Conservation (phyloP, 1,284 basidiomycete genomes). For the Microbotryomycetes sp. region DNA sequence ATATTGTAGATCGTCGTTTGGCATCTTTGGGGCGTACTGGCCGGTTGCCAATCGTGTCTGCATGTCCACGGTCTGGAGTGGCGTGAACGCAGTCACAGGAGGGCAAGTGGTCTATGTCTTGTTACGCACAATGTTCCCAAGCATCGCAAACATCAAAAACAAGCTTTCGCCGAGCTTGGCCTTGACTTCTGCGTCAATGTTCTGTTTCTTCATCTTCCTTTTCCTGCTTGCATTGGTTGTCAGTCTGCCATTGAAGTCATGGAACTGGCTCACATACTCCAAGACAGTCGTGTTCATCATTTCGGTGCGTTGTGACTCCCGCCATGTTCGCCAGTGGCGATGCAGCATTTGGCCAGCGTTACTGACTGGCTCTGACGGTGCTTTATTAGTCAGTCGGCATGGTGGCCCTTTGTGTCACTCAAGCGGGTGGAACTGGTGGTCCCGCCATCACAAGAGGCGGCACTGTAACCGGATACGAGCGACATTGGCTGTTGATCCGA, state of each 20-base stretch:
- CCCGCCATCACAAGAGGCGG: slow-evolving; percentile 6
- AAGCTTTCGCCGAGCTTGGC: slow-evolving; percentile 44
- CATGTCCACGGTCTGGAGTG: slow-evolving; percentile 22
- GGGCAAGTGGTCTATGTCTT: slow-evolving; percentile 47
- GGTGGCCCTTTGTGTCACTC: slow-evolving; percentile 35
- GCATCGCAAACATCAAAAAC: slow-evolving; percentile 58
- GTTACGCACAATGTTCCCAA: slow-evolving; percentile 72
- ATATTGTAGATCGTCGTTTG: slow-evolving; percentile 3
- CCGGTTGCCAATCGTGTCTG: slow-evolving; percentile 10
- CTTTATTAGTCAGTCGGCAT: too few relatives aligned
- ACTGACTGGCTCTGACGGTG: too few relatives aligned
- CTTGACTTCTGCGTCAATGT: slow-evolving; percentile 32
- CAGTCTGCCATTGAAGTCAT: slow-evolving; percentile 10
- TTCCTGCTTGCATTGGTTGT: slow-evolving; percentile 1
- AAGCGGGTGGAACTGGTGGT: slow-evolving; percentile 19
- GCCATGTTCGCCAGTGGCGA: too few relatives aligned
- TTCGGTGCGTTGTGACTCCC: too few relatives aligned
- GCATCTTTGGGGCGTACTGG: slow-evolving; percentile 14
- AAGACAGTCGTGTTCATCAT: slow-evolving; percentile 38
- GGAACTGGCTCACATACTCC: slow-evolving; percentile 36
- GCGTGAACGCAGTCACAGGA: slow-evolving; percentile 27
- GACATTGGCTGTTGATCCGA: slow-evolving; percentile 10
- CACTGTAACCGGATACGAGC: not conserved
- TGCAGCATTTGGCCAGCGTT: too few relatives aligned
- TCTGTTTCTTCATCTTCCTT: slow-evolving; percentile 19